Conservation (phyloP, 2,329 filamentous ascomycete species). For the Fonsecaea monophora region DNA sequence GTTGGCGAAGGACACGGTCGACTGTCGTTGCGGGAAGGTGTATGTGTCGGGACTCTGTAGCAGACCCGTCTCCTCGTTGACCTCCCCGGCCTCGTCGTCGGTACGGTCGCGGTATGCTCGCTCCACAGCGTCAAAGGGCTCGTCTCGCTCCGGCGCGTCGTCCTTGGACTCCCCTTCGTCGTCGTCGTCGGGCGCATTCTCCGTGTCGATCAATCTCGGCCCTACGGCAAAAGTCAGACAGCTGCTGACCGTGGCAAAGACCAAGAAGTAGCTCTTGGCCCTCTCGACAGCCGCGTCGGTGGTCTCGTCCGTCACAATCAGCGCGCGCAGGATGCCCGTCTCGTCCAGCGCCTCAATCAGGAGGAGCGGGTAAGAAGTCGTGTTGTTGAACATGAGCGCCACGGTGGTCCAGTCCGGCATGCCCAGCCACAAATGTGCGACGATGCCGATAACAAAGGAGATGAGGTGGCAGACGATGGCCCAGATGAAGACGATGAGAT, state of each 20-base stretch:
- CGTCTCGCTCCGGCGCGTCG: slow-evolving; percentile 43
- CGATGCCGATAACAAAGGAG: slow-evolving; percentile 57
- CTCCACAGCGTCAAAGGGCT: slow-evolving; percentile 10
- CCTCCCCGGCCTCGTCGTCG: slow-evolving; percentile 31
- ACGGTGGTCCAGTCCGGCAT: slow-evolving; percentile 62
- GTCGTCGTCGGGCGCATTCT: slow-evolving; percentile 45
- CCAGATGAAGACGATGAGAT: slow-evolving; percentile 61
- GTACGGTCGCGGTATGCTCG: slow-evolving; percentile 23
- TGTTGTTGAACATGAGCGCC: slow-evolving; percentile 65
- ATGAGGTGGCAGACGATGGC: slow-evolving; percentile 57
- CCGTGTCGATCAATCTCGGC: slow-evolving; percentile 62
- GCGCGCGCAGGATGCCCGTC: slow-evolving; percentile 62
- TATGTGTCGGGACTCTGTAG: slow-evolving; percentile 13
- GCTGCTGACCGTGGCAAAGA: slow-evolving; percentile 69
- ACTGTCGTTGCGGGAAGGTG: slow-evolving; percentile 5
- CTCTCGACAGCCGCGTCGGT: slow-evolving; percentile 60
- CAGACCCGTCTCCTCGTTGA: slow-evolving; percentile 33
- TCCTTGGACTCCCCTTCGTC: slow-evolving; percentile 31
- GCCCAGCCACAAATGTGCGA: slow-evolving; percentile 54
- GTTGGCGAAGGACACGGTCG: slow-evolving; percentile 28
- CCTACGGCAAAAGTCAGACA: slow-evolving; percentile 70
- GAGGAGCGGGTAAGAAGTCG: slow-evolving; percentile 60
- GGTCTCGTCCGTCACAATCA: slow-evolving; percentile 55
- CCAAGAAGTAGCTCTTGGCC: slow-evolving; percentile 70
- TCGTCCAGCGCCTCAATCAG: slow-evolving; percentile 60